Evolutionary conservation across 441 rosid genomes (phyloP).

Genomic region (Manihot esculenta): DNA sequence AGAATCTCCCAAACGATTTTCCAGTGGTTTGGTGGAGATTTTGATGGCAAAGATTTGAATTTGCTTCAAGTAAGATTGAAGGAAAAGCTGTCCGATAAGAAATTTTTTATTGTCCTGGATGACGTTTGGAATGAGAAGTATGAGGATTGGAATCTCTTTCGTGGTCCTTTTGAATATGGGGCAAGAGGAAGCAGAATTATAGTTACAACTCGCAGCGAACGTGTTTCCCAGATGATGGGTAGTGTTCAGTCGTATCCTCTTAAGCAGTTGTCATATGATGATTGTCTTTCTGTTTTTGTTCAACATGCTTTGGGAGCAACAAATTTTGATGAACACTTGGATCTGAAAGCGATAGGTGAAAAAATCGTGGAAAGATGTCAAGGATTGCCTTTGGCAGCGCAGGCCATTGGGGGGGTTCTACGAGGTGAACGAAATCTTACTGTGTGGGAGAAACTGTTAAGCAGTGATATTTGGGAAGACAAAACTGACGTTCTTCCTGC

Average conservation of each 20-base stretch:
- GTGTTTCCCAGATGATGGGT: background rate
- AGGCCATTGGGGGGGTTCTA: background rate
- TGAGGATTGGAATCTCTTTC: background rate
- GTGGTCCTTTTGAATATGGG: background rate
- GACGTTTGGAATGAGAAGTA: conserved; percentile 19
- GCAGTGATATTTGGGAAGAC: conserved; percentile 5
- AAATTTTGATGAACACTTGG: background rate
- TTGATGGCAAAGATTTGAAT: conserved; percentile 6
- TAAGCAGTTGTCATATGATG: background rate
- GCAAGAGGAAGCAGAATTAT: conserved; percentile 14
- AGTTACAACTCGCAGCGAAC: conserved; percentile 14
- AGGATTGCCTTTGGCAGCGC: conserved; percentile 19
- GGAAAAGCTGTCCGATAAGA: conserved; percentile 5
- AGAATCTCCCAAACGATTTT: conserved; percentile 15
- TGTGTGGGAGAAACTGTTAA: background rate
- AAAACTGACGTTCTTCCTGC: background rate
- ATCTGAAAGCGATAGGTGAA: conserved; percentile 16
- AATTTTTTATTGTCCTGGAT: conserved; percentile 17
- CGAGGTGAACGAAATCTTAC: background rate
- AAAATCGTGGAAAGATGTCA: background rate
- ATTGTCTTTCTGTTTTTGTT: conserved; percentile 2
- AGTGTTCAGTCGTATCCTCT: background rate
- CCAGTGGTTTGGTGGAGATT: background rate
- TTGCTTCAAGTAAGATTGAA: conserved; percentile 12
- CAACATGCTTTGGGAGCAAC: conserved; percentile 9